These are phyloP conservation scores for Colletotrichum spinosum DNA, from an alignment of 2,329 filamentous ascomycete species.

Conservation along the genomic window DNA sequence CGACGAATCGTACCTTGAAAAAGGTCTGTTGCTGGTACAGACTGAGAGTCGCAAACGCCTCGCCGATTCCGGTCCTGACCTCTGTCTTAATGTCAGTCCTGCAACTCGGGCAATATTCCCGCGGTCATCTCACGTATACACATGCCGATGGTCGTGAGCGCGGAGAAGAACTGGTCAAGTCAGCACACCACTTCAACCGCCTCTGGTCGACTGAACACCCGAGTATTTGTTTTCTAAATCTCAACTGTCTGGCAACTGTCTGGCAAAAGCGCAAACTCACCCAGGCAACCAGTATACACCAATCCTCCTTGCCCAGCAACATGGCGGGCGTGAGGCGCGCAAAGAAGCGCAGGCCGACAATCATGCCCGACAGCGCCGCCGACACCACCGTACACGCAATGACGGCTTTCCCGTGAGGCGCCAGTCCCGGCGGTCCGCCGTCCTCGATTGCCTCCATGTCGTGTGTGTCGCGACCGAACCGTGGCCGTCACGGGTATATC, in stretches of 20 bases:
- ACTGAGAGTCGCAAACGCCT: constrained; percentile 2
- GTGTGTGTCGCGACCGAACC: constrained; percentile 12
- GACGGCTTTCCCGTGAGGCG: constrained; percentile 19
- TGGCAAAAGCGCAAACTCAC: constrained; percentile 7
- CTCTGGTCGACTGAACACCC: not conserved
- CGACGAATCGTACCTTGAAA: constrained; percentile 11
- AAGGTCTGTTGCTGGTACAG: constrained; percentile 22
- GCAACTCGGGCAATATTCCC: not conserved
- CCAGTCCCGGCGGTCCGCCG: constrained; percentile 20
- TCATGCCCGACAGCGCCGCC: constrained; percentile 14
- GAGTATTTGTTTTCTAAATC: no score
- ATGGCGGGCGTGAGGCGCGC: constrained; percentile 15
- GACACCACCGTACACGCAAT: constrained; percentile 20
- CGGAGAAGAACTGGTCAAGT: constrained; percentile 13
- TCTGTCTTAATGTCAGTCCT: constrained; percentile 1
- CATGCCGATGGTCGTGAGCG: constrained; percentile 11
- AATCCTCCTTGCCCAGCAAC: constrained; percentile 30
- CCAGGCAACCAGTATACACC: constrained; percentile 27
- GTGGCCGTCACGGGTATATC: constrained; percentile 1
- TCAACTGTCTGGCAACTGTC: not conserved
- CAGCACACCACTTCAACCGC: not conserved
- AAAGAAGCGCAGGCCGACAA: constrained; percentile 30
- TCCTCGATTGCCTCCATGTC: constrained; percentile 15
- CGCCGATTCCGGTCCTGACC: constrained; percentile 12
- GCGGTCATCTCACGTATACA: constrained; percentile 14